Evolutionary conservation across 2,329 filamentous ascomycete genomes (phyloP).

Genomic region (Diaporthe eres): DNA sequence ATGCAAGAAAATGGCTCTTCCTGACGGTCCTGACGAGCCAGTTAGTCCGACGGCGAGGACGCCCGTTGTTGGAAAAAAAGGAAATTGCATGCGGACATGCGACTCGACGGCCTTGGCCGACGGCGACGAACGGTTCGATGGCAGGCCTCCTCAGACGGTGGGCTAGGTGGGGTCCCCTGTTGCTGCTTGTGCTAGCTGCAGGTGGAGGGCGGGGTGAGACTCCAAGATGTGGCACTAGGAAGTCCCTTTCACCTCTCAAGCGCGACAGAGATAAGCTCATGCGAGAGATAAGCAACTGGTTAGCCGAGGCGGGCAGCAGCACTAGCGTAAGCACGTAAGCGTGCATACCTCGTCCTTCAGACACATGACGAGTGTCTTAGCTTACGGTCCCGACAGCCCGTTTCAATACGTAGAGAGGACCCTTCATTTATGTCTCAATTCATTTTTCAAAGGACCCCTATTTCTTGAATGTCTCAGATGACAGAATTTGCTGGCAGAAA

Average conservation of each 20-base stretch:
- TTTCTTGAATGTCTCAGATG: not conserved
- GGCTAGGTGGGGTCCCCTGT: constrained; percentile 1
- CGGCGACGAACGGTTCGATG: constrained; percentile 20
- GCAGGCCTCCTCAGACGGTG: not conserved
- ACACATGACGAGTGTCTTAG: not conserved
- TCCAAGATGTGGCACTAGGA: too few species aligned
- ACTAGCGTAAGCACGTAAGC: not conserved
- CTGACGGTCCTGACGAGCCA: not conserved
- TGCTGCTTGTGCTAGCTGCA: constrained; percentile 8
- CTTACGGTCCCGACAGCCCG: not conserved
- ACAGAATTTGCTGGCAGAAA: not conserved
- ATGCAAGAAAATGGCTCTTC: constrained; percentile 26
- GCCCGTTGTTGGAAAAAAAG: not conserved
- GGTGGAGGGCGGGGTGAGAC: not conserved
- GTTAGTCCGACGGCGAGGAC: not conserved
- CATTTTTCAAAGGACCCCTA: not conserved
- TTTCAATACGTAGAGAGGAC: not conserved
- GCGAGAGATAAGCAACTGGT: not conserved
- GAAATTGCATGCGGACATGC: constrained; percentile 14
- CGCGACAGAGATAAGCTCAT: not conserved
- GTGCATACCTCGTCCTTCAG: not conserved
- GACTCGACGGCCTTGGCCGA: constrained; percentile 6
- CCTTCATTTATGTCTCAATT: not conserved
- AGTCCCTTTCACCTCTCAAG: not conserved
- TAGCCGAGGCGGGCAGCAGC: constrained; percentile 7